Percentiles rank a stretch among this genome's conserved stretches.
Conservation (phyloP, 176 grass and related monocot genomes). For the Chloris gayana region DNA sequence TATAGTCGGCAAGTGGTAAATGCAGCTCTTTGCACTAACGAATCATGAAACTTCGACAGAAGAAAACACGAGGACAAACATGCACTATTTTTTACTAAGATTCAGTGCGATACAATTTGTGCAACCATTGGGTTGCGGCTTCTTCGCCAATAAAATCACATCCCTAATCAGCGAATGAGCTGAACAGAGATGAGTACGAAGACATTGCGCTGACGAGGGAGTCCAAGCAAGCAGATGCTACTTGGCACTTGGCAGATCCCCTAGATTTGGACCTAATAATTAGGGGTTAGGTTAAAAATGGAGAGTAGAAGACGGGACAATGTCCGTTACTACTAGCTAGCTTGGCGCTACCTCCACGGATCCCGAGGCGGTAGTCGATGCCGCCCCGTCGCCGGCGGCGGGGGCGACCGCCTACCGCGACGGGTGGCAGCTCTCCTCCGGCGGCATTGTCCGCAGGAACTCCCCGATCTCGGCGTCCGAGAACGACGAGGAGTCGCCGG, state of each 20-base stretch:
- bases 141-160: background rate
- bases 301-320: background rate
- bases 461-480: conserved; percentile 65
- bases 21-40: background rate
- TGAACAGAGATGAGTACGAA: background rate
- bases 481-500: conserved; percentile 58
- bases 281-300: background rate
- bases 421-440: background rate
- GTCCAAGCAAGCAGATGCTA: background rate
- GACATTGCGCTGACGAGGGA: background rate
- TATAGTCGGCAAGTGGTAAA: background rate
- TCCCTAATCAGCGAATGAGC: conserved; percentile 13
- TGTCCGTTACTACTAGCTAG: conserved; percentile 20
- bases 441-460: conserved; percentile 28
- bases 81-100: background rate
- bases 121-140: background rate
- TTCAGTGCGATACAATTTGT: conserved; percentile 3
- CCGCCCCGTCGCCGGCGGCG: background rate
- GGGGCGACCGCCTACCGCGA: background rate
- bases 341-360: conserved; percentile 27
- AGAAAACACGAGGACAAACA: background rate
- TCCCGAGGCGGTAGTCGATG: conserved; percentile 31
- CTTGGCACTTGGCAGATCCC: conserved; percentile 28
- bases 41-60: background rate
- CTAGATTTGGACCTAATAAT: background rate